phyloP scores from a whole-genome alignment of 768 basidiomycete genomes.

The Suillus tomentosus region DNA sequence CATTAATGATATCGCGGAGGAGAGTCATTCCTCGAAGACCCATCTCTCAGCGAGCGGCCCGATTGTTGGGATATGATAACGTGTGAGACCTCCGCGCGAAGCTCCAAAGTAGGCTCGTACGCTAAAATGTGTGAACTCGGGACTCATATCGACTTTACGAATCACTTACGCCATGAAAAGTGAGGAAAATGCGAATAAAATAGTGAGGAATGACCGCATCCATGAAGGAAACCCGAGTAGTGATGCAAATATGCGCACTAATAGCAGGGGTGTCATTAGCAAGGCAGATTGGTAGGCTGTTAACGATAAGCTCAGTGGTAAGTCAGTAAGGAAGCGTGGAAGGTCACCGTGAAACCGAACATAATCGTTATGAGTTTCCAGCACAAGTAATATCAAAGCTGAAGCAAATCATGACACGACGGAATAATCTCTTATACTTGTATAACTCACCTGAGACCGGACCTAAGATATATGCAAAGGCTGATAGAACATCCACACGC shows the following conservation, averaged over 20 bases:
- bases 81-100: slow-evolving; percentile 49
- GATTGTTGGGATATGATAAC: slow-evolving; percentile 62
- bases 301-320: slow-evolving; percentile 13
- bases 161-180: slow-evolving; percentile 58
- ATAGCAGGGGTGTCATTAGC: slow-evolving; percentile 60
- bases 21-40: slow-evolving; percentile 61
- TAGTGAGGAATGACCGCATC: slow-evolving; percentile 49
- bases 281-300: slow-evolving; percentile 81
- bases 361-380: slow-evolving; percentile 78
- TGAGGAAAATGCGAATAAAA: slow-evolving; percentile 44
- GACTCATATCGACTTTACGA: background rate
- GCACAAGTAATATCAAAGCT: slow-evolving; percentile 67
- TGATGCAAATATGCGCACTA: slow-evolving; percentile 56
- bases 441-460: slow-evolving; percentile 65
- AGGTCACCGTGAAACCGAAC: slow-evolving; percentile 75
- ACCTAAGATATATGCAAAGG: slow-evolving; percentile 65
- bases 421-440: slow-evolving; percentile 1
- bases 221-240: slow-evolving; percentile 54
- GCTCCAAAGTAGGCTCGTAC: slow-evolving; percentile 56
- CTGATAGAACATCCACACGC: slow-evolving; percentile 68
- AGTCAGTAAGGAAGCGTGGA: slow-evolving; percentile 8
- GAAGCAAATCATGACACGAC: slow-evolving; percentile 10
- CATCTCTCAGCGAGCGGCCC: slow-evolving; percentile 69
- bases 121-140: slow-evolving; percentile 33
- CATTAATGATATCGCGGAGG: background rate